Conservation (phyloP, 2,329 filamentous ascomycete species). For the Colletotrichum eremochloae region DNA sequence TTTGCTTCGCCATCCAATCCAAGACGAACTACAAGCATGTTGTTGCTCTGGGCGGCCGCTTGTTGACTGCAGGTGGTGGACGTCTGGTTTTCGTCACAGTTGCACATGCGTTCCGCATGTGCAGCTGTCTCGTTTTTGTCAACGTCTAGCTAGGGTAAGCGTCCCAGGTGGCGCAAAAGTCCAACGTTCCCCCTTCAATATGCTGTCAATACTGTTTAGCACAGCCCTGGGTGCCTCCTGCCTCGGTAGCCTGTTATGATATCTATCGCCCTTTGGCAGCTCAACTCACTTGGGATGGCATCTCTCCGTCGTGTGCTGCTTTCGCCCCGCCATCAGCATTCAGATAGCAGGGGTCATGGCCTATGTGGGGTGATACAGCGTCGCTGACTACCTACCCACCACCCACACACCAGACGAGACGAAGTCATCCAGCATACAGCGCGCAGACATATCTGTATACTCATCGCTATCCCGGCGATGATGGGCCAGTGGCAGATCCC, state of each 20-base stretch:
- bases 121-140: constrained; percentile 26
- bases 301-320: constrained; percentile 7
- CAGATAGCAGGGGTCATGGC: constrained; percentile 23
- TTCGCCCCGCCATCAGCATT: constrained; percentile 12
- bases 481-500: neutral
- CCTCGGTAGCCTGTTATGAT: neutral
- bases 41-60: constrained; percentile 26
- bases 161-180: constrained; percentile 1
- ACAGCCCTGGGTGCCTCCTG: constrained; percentile 5
- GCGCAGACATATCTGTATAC: neutral
- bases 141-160: constrained; percentile 20
- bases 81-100: constrained; percentile 33
- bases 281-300: constrained; percentile 31
- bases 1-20: constrained; percentile 40
- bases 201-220: neutral
- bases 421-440: neutral
- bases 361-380: constrained; percentile 20
- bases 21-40: constrained; percentile 25
- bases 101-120: constrained; percentile 25
- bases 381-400: constrained; percentile 1
- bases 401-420: constrained; percentile 21
- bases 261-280: constrained; percentile 5
- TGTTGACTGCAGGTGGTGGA: constrained; percentile 23
- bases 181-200: neutral
- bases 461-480: constrained; percentile 2